These are phyloP conservation scores for Globisporangium irregulare DNA, from an alignment of 352 stramenopile genomes.

Conservation along the genomic window DNA sequence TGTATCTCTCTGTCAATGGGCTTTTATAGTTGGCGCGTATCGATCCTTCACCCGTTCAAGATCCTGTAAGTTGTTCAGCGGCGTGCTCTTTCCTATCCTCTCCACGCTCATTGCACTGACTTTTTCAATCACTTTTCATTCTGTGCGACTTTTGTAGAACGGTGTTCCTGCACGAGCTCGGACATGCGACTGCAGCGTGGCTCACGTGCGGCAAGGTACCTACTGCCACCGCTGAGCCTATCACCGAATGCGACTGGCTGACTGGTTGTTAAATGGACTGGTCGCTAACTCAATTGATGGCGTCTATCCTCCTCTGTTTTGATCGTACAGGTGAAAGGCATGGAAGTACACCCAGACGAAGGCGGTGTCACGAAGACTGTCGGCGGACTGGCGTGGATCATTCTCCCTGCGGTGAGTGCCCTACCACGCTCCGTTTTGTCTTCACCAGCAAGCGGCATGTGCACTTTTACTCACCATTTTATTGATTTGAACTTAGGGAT, in stretches of 20 bases:
- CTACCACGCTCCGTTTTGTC: not conserved
- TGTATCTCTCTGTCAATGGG: not conserved
- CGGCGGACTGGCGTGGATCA: constrained; percentile 66
- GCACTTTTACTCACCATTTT: not conserved
- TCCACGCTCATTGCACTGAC: not conserved
- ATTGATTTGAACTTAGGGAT: constrained; percentile 42
- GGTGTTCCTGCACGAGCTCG: constrained; percentile 86
- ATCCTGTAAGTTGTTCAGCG: constrained; percentile 59
- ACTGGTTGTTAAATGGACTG: not conserved
- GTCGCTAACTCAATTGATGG: not conserved
- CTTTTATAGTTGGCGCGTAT: constrained; percentile 74
- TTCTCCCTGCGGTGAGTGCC: constrained; percentile 60
- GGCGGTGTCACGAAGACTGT: constrained; percentile 84
- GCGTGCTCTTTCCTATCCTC: not conserved
- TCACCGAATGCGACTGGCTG: not conserved
- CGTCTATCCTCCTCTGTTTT: not conserved
- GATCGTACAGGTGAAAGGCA: constrained; percentile 61
- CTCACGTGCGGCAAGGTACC: constrained; percentile 79
- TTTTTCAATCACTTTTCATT: constrained; percentile 1
- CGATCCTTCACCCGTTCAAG: constrained; percentile 86
- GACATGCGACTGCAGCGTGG: constrained; percentile 79
- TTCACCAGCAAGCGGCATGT: not conserved
- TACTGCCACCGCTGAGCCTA: constrained; percentile 15
- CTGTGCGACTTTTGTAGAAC: constrained; percentile 36
- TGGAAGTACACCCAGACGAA: constrained; percentile 89